phyloP scores from a whole-genome alignment of 2,329 filamentous ascomycete species.

The Pyrenophora teres region DNA sequence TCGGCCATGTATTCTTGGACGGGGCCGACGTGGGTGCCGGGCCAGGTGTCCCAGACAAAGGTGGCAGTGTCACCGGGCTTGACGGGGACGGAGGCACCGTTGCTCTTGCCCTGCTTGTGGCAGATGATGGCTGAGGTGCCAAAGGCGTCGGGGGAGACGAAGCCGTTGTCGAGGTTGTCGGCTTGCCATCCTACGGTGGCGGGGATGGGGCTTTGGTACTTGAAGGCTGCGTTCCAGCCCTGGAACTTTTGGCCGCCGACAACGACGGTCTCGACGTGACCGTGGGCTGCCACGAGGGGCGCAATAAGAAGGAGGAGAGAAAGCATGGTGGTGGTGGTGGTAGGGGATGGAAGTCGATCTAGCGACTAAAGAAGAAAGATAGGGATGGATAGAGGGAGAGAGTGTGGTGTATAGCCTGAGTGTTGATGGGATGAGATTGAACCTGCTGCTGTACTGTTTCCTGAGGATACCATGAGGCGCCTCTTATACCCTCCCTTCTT shows the following conservation, averaged over 20 bases:
- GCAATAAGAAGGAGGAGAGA: slow-evolving; percentile 22
- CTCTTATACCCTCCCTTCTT: too few species aligned
- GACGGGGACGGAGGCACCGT: slow-evolving; percentile 38
- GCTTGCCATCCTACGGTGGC: slow-evolving; percentile 41
- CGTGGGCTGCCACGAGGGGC: slow-evolving; percentile 37
- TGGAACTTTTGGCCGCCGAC: slow-evolving; percentile 35
- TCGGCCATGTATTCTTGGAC: slow-evolving; percentile 44
- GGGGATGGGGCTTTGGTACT: slow-evolving; percentile 39
- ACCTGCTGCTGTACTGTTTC: too few species aligned
- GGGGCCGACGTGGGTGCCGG: slow-evolving; percentile 38
- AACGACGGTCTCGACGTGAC: slow-evolving; percentile 36
- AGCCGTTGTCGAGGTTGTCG: slow-evolving; percentile 46
- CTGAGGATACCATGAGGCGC: too few species aligned
- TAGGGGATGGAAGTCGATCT: background rate
- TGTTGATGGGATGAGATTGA: too few species aligned
- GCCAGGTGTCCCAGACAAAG: slow-evolving; percentile 38
- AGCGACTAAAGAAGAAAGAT: background rate
- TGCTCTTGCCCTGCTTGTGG: slow-evolving; percentile 43
- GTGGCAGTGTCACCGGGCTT: slow-evolving; percentile 42
- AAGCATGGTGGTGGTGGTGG: slow-evolving; percentile 11
- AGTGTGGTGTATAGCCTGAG: background rate
- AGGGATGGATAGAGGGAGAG: background rate
- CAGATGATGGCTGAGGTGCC: slow-evolving; percentile 39
- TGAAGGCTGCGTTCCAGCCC: slow-evolving; percentile 39
- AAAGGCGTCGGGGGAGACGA: slow-evolving; percentile 38